These are phyloP conservation scores for Moniliella sp. DNA, from an alignment of 1,284 basidiomycete genomes.

Conservation along the genomic window DNA sequence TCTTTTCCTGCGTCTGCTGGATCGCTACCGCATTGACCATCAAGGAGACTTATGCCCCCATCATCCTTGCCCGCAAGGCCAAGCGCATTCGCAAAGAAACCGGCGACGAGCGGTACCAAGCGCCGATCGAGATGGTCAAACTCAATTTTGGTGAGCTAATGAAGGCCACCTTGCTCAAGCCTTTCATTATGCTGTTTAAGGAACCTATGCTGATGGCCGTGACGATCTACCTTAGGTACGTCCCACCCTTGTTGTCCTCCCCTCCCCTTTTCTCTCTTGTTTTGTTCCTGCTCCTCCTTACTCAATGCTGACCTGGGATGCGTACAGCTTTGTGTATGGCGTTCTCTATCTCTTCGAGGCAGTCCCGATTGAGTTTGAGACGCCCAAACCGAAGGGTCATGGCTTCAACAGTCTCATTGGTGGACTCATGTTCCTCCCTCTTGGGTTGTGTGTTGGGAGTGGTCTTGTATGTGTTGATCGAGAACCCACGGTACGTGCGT, in stretches of 20 bases:
- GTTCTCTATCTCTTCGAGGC: constrained; percentile 3
- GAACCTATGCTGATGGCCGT: constrained; percentile 57
- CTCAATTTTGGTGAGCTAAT: constrained; percentile 34
- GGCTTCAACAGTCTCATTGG: constrained; percentile 19
- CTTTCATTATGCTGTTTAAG: constrained; percentile 39
- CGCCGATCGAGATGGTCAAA: constrained; percentile 18
- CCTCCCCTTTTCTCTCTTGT: no score
- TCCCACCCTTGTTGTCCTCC: no score
- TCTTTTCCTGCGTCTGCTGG: constrained; percentile 43
- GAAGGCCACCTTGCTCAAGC: constrained; percentile 46
- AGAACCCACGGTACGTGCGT: constrained; percentile 18
- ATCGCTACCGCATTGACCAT: constrained; percentile 46
- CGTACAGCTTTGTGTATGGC: constrained; percentile 53
- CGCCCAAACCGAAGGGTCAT: no score
- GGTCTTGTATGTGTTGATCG: constrained; percentile 9
- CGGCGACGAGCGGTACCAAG: constrained; percentile 43
- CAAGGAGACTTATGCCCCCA: constrained; percentile 49
- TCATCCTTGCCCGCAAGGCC: constrained; percentile 41
- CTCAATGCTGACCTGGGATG: no score
- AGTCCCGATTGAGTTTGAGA: constrained; percentile 29
- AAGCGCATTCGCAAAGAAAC: constrained; percentile 42
- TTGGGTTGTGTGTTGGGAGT: constrained; percentile 16
- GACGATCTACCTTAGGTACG: constrained; percentile 52
- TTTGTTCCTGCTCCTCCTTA: no score
- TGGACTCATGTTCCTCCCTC: constrained; percentile 32